Percentiles rank a stretch among this genome's conserved stretches.
Conservation (phyloP, 176 grass and related monocot genomes). For the Luzula sylvatica region DNA sequence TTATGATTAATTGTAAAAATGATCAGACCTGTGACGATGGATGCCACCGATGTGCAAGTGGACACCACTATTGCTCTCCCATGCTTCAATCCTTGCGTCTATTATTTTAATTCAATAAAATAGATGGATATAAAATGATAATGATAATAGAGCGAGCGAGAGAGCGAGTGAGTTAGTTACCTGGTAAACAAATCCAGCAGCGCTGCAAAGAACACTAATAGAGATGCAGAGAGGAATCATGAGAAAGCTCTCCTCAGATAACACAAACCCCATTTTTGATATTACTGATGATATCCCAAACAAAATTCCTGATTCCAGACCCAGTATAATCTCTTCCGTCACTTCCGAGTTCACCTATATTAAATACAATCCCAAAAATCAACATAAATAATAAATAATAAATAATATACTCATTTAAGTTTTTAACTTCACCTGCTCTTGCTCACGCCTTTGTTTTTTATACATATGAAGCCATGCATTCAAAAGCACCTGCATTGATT, state of each 20-base stretch:
- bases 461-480: slow-evolving; percentile 93
- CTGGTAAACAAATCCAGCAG: slow-evolving; percentile 95
- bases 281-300: slow-evolving; percentile 98
- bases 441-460: slow-evolving; percentile 77
- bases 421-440: slow-evolving; percentile 48
- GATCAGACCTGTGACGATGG: slow-evolving; percentile 47
- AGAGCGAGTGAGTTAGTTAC: slow-evolving; percentile 11
- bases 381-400: slow-evolving; percentile 5
- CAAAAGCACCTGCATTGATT: slow-evolving; percentile 41
- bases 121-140: background rate
- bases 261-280: slow-evolving; percentile 93
- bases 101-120: slow-evolving; percentile 7
- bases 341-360: slow-evolving; percentile 76
- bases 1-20: too few relatives aligned
- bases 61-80: slow-evolving; percentile 98
- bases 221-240: slow-evolving; percentile 82
- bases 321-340: slow-evolving; percentile 81
- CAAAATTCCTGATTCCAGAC: slow-evolving; percentile 93
- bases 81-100: slow-evolving; percentile 97
- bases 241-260: slow-evolving; percentile 77
- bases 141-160: background rate
- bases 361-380: slow-evolving; percentile 17
- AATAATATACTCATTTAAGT: slow-evolving; percentile 18
- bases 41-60: slow-evolving; percentile 83
- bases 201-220: slow-evolving; percentile 73